A percentile compares a stretch with the other conserved stretches of the same genome.
These are phyloP conservation scores for Pseudogymnoascus sp. DNA, from an alignment of 2,329 filamentous ascomycete species.

Conservation along the genomic window DNA sequence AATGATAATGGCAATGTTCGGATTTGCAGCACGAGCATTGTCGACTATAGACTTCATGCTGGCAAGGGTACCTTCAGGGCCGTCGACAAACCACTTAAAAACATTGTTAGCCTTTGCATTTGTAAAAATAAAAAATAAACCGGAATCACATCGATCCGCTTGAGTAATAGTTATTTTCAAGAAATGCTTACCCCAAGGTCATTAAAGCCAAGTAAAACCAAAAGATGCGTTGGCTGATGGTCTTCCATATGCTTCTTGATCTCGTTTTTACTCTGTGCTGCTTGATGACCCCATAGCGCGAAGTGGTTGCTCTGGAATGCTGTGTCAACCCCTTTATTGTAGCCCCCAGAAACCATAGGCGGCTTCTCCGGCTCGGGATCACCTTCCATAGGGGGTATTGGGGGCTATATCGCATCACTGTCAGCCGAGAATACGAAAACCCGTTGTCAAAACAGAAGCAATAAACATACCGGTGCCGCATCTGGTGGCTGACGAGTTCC, in stretches of 20 bases:
- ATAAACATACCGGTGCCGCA: no score
- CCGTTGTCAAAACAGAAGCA: conserved; percentile 16
- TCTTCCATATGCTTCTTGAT: conserved; percentile 26
- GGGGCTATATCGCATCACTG: no score
- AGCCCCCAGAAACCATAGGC: conserved; percentile 23
- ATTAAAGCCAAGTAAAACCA: conserved; percentile 17
- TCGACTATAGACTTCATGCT: conserved; percentile 11
- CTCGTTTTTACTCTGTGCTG: conserved; percentile 21
- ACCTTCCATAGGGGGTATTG: background rate
- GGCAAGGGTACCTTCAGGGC: background rate
- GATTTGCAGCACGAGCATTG: conserved; percentile 13
- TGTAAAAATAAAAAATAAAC: no score
- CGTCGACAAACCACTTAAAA: conserved; percentile 11
- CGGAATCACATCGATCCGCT: no score
- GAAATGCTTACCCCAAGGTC: conserved; percentile 10
- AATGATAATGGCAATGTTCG: conserved; percentile 12
- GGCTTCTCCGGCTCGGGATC: background rate
- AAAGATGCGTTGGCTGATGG: conserved; percentile 20
- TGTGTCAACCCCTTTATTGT: conserved; percentile 24
- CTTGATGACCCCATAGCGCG: conserved; percentile 29
- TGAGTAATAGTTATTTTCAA: no score
- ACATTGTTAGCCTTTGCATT: no score
- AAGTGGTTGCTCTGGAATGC: conserved; percentile 28
- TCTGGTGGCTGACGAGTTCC: no score
- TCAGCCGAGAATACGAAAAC: no score